Conservation (phyloP, 2,329 filamentous ascomycete species). For the Fusarium sp. region DNA sequence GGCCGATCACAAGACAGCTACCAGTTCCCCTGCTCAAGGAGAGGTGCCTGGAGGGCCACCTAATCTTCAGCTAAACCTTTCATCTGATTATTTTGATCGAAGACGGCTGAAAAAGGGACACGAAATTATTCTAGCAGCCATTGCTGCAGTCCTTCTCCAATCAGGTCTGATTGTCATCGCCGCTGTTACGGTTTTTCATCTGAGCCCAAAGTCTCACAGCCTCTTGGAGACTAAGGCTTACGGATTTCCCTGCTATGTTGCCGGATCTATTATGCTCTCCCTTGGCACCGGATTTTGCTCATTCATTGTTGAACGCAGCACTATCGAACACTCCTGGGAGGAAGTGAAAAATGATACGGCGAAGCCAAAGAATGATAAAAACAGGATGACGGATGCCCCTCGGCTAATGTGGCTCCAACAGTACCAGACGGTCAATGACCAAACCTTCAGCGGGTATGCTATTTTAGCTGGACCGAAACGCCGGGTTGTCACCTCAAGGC, state of each 20-base stretch:
- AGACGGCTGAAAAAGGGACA: too few relatives aligned
- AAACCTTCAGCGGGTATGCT: constrained; percentile 1
- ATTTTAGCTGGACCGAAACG: constrained; percentile 8
- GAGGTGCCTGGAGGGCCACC: too few relatives aligned
- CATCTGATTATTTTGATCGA: too few relatives aligned
- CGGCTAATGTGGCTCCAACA: constrained; percentile 11
- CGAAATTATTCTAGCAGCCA: neutral
- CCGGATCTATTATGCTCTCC: constrained; percentile 1
- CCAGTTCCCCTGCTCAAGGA: too few relatives aligned
- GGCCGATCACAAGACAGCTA: too few relatives aligned
- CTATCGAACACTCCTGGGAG: constrained; percentile 2
- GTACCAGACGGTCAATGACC: constrained; percentile 6
- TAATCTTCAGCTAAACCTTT: too few relatives aligned
- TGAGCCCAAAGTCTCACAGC: neutral
- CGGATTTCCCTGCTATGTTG: constrained; percentile 7
- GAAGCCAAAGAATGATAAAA: neutral
- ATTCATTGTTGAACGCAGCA: constrained; percentile 1
- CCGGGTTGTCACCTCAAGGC: neutral
- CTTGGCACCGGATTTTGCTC: constrained; percentile 5
- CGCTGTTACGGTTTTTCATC: neutral
- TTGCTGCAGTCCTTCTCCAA: neutral
- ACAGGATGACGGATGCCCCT: neutral
- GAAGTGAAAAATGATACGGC: neutral
- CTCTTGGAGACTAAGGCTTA: neutral
- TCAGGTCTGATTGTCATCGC: neutral